Percentiles rank a stretch among this genome's conserved stretches.
Conservation (phyloP, 2,329 filamentous ascomycete species). For the Fusarium drepaniforme region DNA sequence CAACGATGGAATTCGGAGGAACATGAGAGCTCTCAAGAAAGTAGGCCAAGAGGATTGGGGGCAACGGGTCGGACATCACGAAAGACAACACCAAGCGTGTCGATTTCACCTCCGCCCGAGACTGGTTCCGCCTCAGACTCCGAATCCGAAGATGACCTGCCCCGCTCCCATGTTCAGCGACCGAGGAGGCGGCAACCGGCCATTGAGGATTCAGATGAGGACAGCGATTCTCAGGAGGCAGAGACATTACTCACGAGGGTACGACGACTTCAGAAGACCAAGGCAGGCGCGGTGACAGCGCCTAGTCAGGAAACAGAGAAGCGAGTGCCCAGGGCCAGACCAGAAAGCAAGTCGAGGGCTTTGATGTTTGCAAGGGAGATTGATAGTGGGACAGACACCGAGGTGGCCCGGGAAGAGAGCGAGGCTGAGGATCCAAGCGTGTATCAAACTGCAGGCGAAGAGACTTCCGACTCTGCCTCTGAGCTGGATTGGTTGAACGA, state of each 20-base stretch:
- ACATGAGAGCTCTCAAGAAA: conserved; percentile 14
- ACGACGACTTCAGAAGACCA: conserved; percentile 31
- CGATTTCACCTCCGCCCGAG: neutral
- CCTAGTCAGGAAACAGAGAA: neutral
- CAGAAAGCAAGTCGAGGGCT: conserved; percentile 16
- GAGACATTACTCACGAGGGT: conserved; percentile 37
- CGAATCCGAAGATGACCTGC: conserved; percentile 16
- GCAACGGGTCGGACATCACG: conserved; percentile 9
- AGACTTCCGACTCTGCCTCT: conserved; percentile 32
- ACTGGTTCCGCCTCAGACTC: neutral
- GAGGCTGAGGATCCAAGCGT: conserved; percentile 39
- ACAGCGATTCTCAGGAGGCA: conserved; percentile 28
- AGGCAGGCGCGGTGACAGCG: neutral
- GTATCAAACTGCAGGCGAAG: conserved; percentile 41
- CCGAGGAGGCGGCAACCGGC: conserved; percentile 16
- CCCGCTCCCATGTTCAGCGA: conserved; percentile 13
- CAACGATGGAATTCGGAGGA: conserved; percentile 47
- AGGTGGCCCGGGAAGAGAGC: conserved; percentile 9
- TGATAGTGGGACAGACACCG: conserved; percentile 20
- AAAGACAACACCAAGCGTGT: conserved; percentile 5
- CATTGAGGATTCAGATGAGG: conserved; percentile 39
- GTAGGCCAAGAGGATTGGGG: conserved; percentile 1
- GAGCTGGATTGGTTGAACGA: conserved; percentile 33
- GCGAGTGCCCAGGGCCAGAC: neutral
- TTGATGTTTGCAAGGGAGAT: conserved; percentile 21